Evolutionary conservation across 352 stramenopile genomes (phyloP).

Genomic region (Pythium dissotocum): DNA sequence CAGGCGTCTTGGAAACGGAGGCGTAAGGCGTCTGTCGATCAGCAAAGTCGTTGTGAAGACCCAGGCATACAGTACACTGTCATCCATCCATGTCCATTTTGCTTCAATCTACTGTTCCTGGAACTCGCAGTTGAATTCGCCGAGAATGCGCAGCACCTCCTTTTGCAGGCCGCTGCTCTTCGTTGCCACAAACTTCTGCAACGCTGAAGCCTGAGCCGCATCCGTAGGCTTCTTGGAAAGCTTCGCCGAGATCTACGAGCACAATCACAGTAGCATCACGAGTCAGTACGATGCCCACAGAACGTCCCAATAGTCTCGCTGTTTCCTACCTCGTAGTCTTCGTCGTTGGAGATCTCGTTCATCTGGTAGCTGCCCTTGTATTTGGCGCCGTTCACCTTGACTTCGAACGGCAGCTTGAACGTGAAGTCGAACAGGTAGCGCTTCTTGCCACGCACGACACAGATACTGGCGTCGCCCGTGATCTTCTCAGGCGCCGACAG

Average conservation of each 20-base stretch:
- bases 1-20: constrained; percentile 37
- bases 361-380: constrained; percentile 74
- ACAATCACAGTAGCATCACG: background rate
- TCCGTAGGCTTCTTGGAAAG: constrained; percentile 54
- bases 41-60: background rate
- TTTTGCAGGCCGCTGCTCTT: constrained; percentile 57
- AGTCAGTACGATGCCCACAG: background rate
- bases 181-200: constrained; percentile 55
- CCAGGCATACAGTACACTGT: background rate
- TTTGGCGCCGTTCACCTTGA: constrained; percentile 45
- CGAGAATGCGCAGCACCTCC: constrained; percentile 62
- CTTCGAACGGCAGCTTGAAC: constrained; percentile 75
- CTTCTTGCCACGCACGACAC: constrained; percentile 87
- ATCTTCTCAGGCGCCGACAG: constrained; percentile 73
- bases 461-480: constrained; percentile 85
- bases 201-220: constrained; percentile 38
- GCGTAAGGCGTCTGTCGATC: background rate
- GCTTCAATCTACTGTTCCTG: constrained; percentile 50
- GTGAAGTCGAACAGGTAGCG: constrained; percentile 88
- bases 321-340: constrained; percentile 73
- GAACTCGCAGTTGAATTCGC: constrained; percentile 62
- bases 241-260: constrained; percentile 51
- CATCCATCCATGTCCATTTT: background rate
- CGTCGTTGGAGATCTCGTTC: constrained; percentile 88
- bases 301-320: background rate